Evolutionary conservation across 371 early-diverging fungal genomes (phyloP), one percentile per base, ranked within the genome.

Genomic region (Thermomucor indicae-seudaticae): DNA sequence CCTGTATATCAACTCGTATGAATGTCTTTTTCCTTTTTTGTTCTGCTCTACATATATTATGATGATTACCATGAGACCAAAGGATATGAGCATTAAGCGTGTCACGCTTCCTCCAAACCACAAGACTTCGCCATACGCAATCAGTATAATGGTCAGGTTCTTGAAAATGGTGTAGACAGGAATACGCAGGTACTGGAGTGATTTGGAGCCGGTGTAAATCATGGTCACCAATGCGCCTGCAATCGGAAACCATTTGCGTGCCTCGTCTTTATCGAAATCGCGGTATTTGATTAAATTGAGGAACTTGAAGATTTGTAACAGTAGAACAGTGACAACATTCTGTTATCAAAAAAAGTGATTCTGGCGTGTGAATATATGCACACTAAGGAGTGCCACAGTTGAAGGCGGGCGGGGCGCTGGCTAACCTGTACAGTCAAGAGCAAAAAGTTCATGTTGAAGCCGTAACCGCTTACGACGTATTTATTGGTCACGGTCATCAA

Each of bases 101-200:
- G 90, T 85, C 6, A 94, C 90, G 5, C 75, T 67, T 35, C 90
- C 92, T 11, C 79, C 79, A 66, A 93, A 93, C 74, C 92, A 86
- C 31, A 81, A 60, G 6, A 81, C 82, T 69, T 99, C 99, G 20
- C 93, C 91, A 55, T 95, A 90, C 4, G 99, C 99, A 61, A 96
- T 92, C 35, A 97, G 64, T 53, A 99, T 95, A 58, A 99, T 98
- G 27, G 97, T 96, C 58, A 96, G 60, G 78, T 99, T 99, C 79
- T 99, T 99, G 76, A 98, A 96, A 40, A 99, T 87, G 39, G 99
- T 99, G 64, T 96, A 99, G 25, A 99, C 70, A 6, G 98, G 92
- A 49, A 97, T 91, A 42, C 89, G 79, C 39, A 99, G 81, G 67
- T 86, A 93, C 57, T 95, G 92, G 14, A 99, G 70, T 17, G 72